Conservation (phyloP, 345 rosid species). For the Mallotus nudiflorus region DNA sequence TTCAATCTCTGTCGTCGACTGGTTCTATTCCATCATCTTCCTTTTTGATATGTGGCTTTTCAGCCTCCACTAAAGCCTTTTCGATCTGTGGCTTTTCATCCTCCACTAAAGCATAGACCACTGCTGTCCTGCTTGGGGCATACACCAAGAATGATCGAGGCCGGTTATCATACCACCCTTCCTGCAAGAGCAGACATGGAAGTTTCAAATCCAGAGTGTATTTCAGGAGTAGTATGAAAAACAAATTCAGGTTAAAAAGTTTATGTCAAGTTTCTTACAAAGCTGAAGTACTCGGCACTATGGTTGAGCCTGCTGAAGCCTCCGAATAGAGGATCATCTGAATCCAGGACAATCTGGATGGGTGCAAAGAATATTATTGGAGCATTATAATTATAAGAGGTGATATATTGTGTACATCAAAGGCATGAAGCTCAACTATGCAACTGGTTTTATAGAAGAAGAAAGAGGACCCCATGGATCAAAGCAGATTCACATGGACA, state of each 20-base stretch:
- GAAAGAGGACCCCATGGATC: no score
- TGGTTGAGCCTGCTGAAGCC: constrained; percentile 68
- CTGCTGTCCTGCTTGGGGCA: constrained; percentile 84
- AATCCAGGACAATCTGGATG: constrained; percentile 72
- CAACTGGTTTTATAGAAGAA: no score
- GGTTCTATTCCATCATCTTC: constrained; percentile 3
- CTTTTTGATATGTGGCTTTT: constrained; percentile 1
- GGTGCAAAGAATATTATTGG: background rate
- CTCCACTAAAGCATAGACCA: constrained; percentile 73
- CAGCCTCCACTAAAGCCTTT: constrained; percentile 58
- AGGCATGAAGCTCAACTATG: background rate
- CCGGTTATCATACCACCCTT: constrained; percentile 63
- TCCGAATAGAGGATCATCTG: constrained; percentile 74
- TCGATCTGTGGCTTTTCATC: constrained; percentile 30
- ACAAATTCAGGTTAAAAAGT: background rate
- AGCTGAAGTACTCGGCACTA: constrained; percentile 63
- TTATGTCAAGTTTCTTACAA: constrained; percentile 44
- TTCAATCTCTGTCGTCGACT: background rate
- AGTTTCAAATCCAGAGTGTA: constrained; percentile 3
- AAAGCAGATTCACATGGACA: no score
- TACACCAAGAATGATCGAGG: constrained; percentile 77
- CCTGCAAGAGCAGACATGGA: constrained; percentile 46
- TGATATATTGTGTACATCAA: background rate
- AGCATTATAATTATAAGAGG: background rate
- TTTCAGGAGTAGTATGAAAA: constrained; percentile 1